phyloP scores from a whole-genome alignment of 108 stramenopile species.

The Nitzschia putrida region DNA sequence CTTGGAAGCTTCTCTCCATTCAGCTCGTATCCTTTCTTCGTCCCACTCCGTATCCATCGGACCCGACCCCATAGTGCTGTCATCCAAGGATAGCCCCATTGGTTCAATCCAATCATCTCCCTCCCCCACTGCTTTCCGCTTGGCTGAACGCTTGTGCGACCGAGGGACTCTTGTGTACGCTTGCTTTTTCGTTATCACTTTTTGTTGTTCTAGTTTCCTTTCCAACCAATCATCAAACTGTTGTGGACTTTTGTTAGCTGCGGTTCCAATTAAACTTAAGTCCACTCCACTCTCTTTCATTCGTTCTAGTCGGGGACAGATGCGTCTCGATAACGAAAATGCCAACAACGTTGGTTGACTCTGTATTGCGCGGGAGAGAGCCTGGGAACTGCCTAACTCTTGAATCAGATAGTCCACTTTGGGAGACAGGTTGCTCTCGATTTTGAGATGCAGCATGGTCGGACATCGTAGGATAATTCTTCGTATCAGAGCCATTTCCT shows the following conservation, averaged over 20 bases:
- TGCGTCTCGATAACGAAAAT: conserved; percentile 73
- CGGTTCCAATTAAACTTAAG: conserved; percentile 61
- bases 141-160: no score
- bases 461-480: conserved; percentile 72
- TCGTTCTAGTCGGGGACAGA: conserved; percentile 64
- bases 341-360: conserved; percentile 73
- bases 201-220: conserved; percentile 2
- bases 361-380: conserved; percentile 41
- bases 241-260: conserved; percentile 64
- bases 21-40: no score
- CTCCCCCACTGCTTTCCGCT: no score
- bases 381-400: conserved; percentile 12
- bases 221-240: conserved; percentile 66
- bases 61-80: no score
- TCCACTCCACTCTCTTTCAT: conserved; percentile 48
- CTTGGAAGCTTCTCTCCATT: no score
- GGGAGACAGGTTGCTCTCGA: conserved; percentile 61
- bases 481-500: conserved; percentile 17
- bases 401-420: conserved; percentile 67
- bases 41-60: no score
- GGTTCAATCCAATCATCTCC: no score
- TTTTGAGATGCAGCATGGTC: conserved; percentile 49
- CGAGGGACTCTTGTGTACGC: neutral
- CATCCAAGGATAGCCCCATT: no score
- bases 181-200: neutral